Base-by-base conservation (phyloP, 495 filamentous ascomycete species). In the Aspergillus affinis region DNA sequence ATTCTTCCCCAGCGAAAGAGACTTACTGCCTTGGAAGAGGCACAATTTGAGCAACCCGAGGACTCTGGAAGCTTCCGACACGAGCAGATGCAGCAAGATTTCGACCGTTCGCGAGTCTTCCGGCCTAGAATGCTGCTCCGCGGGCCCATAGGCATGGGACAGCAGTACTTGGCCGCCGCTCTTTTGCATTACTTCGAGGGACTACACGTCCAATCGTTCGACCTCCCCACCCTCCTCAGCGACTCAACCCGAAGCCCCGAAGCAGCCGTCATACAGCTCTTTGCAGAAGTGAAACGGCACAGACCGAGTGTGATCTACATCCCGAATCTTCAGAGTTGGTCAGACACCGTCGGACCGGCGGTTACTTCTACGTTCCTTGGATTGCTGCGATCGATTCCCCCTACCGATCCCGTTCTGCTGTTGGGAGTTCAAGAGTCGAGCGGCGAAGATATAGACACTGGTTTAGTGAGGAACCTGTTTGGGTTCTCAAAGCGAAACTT, bases 241-340 rank as follows among this genome's bases (percentile, higher is more conserved):
- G 84, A 88, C 61, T 82, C 86, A 26, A 82, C 86, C 19, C 82
- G 87, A 78, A 89, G 90, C 5, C 80, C 90, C 3, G 94, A 98
- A 78, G 87, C 92, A 63, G 87, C 91, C 19, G 84, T 98, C 46
- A 90, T 96, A 23, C 89, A 92, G 64, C 79, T 93, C 1, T 98
- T 98, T 69, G 82, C 88, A 0, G 94, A 98, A 75, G 90, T 95
- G 15, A 90, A 90, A 68, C 85, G 93, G 46, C 92, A 97, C 64
- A 97, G 95, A 73, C 94, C 95, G 9, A 93, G 92, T 74, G 90
- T 98, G 21, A 96, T 98, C 58, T 98, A 90, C 76, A 89, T 98
- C 51, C 94, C 95, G 0, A 86, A 90, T 62, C 84, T 97, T 61
- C 90, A 97, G 50, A 77, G 84, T 32, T 98, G 95, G 95, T 91